phyloP scores from a whole-genome alignment of 352 stramenopile genomes.

The Phytophthora idaei region DNA sequence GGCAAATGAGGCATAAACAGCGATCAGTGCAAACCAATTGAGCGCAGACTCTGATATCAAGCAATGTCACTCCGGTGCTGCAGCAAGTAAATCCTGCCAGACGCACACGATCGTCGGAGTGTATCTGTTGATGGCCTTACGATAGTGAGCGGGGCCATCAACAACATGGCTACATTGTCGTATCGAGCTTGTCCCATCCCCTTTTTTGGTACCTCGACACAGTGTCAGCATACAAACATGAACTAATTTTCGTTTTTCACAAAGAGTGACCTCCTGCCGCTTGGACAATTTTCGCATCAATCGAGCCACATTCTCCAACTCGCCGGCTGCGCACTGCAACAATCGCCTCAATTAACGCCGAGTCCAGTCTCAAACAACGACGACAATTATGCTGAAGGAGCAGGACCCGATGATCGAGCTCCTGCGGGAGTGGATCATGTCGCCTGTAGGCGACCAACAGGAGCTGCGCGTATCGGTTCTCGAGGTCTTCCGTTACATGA shows the following conservation, averaged over 20 bases:
- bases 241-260: neutral
- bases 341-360: neutral
- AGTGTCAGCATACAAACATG: conserved; percentile 11
- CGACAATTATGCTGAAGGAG: conserved; percentile 73
- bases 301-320: conserved; percentile 19
- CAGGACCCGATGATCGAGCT: conserved; percentile 88
- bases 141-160: conserved; percentile 8
- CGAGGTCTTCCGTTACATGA: conserved; percentile 73
- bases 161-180: conserved; percentile 14
- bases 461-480: conserved; percentile 70
- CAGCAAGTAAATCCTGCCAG: neutral
- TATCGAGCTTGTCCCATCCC: neutral
- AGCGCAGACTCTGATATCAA: conserved; percentile 1
- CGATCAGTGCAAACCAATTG: neutral
- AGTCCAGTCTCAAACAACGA: neutral
- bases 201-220: conserved; percentile 1
- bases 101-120: neutral
- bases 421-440: conserved; percentile 87
- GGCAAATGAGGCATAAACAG: neutral
- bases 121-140: neutral
- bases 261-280: conserved; percentile 12
- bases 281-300: neutral
- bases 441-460: conserved; percentile 58
- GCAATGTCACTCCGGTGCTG: neutral
- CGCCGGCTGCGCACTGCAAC: conserved; percentile 2